phyloP scores from a whole-genome alignment of 768 basidiomycete species.

The Podaxis carcinomalis region DNA sequence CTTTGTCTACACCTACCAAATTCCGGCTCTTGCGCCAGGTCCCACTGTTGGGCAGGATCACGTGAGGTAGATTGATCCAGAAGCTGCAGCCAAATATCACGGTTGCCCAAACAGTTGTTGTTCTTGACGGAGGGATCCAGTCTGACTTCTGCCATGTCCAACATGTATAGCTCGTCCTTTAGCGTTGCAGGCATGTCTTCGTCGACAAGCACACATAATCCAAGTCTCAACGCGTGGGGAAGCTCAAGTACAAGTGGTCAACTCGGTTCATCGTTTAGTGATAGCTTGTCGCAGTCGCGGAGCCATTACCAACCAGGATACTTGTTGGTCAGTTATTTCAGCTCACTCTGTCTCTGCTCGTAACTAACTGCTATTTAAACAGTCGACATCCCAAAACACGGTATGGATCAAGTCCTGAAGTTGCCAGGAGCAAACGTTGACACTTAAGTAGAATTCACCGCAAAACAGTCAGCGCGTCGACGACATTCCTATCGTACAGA shows the following conservation, averaged over 20 bases:
- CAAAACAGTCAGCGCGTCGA: slow-evolving; percentile 63
- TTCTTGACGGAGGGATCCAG: not conserved
- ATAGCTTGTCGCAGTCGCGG: slow-evolving; percentile 66
- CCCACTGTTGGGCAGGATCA: not conserved
- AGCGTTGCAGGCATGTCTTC: slow-evolving; percentile 60
- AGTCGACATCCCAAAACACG: slow-evolving; percentile 64
- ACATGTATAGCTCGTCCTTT: slow-evolving; percentile 44
- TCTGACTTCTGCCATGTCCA: slow-evolving; percentile 5
- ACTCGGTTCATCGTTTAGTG: slow-evolving; percentile 52
- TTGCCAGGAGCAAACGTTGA: not conserved
- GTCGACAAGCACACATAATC: slow-evolving; percentile 42
- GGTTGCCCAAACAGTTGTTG: not conserved
- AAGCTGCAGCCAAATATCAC: not conserved
- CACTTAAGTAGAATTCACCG: slow-evolving; percentile 33
- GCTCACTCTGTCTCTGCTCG: not conserved
- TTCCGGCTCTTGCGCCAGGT: too few relatives aligned
- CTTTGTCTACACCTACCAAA: too few relatives aligned
- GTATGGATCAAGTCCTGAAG: slow-evolving; percentile 27
- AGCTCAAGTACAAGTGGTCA: slow-evolving; percentile 38
- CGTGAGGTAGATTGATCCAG: not conserved
- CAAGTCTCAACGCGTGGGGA: slow-evolving; percentile 50
- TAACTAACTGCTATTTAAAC: not conserved
- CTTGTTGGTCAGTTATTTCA: slow-evolving; percentile 53
- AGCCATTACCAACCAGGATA: slow-evolving; percentile 81
- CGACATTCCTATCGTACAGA: slow-evolving; percentile 70